Conservation (phyloP, 805 yeast genomes). For the Kluyveromyces aestuarii region DNA sequence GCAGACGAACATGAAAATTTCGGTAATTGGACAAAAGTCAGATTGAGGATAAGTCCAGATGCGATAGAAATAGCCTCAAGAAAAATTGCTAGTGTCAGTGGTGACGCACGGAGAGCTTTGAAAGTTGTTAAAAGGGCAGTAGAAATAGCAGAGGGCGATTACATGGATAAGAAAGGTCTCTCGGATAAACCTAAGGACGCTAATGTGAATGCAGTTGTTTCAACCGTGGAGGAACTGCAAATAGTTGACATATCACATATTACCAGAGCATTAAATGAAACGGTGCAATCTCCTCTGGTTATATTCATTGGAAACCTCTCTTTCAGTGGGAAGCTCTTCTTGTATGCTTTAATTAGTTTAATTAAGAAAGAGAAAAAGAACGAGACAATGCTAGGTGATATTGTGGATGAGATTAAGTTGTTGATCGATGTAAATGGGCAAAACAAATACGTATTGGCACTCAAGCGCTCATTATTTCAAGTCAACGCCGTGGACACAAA, state of each 20-base stretch:
- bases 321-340: constrained; percentile 58
- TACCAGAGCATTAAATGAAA: constrained; percentile 68
- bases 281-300: constrained; percentile 65
- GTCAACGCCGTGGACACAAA: constrained; percentile 31
- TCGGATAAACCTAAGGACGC: constrained; percentile 21
- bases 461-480: constrained; percentile 27
- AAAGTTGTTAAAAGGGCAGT: constrained; percentile 84
- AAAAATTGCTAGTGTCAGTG: constrained; percentile 92
- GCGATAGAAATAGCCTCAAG: constrained; percentile 89
- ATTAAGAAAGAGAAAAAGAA: constrained; percentile 59
- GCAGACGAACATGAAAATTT: constrained; percentile 1
- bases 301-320: constrained; percentile 51
- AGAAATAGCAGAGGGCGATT: constrained; percentile 71
- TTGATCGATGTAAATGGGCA: constrained; percentile 35
- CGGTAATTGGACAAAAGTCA: constrained; percentile 20
- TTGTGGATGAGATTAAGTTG: constrained; percentile 65
- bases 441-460: constrained; percentile 21
- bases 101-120: constrained; percentile 92
- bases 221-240: constrained; percentile 33
- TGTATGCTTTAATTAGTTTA: constrained; percentile 59
- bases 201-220: constrained; percentile 8
- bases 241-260: constrained; percentile 66
- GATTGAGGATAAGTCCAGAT: constrained; percentile 41
- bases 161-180: constrained; percentile 30
- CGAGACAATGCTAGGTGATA: constrained; percentile 65